phyloP scores from a whole-genome alignment of 2,329 filamentous ascomycete species.

The Pseudogymnoascus sp. region DNA sequence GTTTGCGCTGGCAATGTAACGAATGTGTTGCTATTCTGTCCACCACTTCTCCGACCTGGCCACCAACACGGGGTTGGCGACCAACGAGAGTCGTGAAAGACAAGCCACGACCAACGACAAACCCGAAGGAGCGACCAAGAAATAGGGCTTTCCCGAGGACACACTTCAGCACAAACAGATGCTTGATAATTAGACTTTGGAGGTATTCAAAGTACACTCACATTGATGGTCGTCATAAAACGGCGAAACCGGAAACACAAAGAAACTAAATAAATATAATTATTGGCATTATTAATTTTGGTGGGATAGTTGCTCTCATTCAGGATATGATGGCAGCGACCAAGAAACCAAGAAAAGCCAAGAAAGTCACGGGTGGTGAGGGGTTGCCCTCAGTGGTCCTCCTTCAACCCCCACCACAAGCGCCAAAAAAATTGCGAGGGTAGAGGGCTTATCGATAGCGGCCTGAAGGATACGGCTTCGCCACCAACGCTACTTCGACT shows the following conservation, averaged over 20 bases:
- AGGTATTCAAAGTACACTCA: neutral
- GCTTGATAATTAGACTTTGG: neutral
- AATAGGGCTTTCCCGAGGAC: neutral
- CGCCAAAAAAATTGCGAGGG: neutral
- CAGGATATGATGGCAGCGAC: conserved; percentile 2
- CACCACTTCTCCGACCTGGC: neutral
- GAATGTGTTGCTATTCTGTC: neutral
- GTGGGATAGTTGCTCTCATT: neutral
- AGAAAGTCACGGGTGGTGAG: neutral
- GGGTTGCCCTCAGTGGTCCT: neutral
- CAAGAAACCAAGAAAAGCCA: conserved; percentile 6
- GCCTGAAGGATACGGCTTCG: neutral
- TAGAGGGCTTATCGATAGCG: conserved; percentile 2
- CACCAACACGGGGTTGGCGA: neutral
- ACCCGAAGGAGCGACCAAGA: neutral
- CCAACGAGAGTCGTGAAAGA: neutral
- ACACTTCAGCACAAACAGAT: neutral
- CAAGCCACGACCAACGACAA: neutral
- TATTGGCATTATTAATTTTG: conserved; percentile 8
- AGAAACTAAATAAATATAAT: neutral
- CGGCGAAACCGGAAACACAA: neutral
- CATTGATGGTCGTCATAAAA: neutral
- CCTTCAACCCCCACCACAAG: conserved; percentile 5
- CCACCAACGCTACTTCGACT: neutral
- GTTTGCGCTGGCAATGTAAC: conserved; percentile 5